These are phyloP conservation scores for Boletellus sp. DNA, from an alignment of 768 basidiomycete species.

Conservation along the genomic window DNA sequence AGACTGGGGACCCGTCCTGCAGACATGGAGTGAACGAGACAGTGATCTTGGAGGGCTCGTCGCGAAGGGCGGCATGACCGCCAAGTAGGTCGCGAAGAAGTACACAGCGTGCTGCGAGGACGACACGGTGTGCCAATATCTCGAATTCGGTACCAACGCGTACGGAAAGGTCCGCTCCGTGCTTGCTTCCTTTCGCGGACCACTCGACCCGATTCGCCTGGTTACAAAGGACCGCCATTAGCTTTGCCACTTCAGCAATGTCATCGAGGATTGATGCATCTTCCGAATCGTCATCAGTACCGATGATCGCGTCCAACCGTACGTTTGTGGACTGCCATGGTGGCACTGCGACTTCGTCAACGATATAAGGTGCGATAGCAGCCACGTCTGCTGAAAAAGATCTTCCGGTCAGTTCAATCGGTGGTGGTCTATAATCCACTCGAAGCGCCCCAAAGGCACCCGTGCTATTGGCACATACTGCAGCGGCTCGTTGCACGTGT, in stretches of 20 bases:
- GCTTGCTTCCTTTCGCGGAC: conserved; percentile 21
- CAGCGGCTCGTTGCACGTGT: conserved; percentile 78
- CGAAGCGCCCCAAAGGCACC: conserved; percentile 87
- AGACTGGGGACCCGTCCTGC: background rate
- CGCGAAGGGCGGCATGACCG: conserved; percentile 28
- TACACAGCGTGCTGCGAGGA: conserved; percentile 61
- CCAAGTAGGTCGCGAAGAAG: conserved; percentile 43
- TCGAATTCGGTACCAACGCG: conserved; percentile 40
- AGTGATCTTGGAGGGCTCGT: conserved; percentile 29
- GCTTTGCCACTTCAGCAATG: conserved; percentile 27
- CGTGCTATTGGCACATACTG: conserved; percentile 80
- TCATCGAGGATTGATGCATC: conserved; percentile 37
- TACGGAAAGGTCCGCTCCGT: conserved; percentile 65
- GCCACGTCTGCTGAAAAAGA: conserved; percentile 64
- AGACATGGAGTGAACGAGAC: conserved; percentile 25
- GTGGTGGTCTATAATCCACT: conserved; percentile 59
- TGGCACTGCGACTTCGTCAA: background rate
- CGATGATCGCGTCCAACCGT: conserved; percentile 1
- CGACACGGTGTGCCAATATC: conserved; percentile 60
- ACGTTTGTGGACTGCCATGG: background rate
- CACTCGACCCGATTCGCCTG: background rate
- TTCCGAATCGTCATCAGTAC: conserved; percentile 37
- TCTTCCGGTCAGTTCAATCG: conserved; percentile 54
- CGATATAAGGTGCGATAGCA: conserved; percentile 57
- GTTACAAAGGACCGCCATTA: conserved; percentile 14